Evolutionary conservation across 1,284 basidiomycete genomes (phyloP).

Genomic region (Naganishia sp.): DNA sequence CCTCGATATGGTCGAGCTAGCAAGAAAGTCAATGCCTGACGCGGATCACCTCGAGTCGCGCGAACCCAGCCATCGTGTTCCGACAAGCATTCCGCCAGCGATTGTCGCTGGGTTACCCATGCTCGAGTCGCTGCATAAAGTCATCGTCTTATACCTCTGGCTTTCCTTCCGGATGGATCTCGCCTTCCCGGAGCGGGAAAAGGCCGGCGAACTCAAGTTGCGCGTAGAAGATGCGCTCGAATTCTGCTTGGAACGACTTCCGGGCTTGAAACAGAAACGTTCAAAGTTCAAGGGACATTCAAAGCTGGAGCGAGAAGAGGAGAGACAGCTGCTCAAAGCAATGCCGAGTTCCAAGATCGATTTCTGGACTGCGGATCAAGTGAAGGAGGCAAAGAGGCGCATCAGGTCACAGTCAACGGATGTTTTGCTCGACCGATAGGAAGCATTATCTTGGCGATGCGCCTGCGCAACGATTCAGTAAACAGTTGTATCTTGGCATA

Average conservation of each 20-base stretch:
- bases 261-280: slow-evolving; percentile 42
- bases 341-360: slow-evolving; percentile 25
- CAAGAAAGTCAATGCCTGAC: slow-evolving; percentile 40
- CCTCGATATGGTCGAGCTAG: slow-evolving; percentile 57
- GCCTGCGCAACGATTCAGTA: background rate
- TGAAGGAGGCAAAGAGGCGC: slow-evolving; percentile 22
- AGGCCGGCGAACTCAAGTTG: slow-evolving; percentile 63
- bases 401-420: slow-evolving; percentile 23
- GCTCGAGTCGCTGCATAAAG: slow-evolving; percentile 81
- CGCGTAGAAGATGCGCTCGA: slow-evolving; percentile 71
- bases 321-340: slow-evolving; percentile 10
- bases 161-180: slow-evolving; percentile 74
- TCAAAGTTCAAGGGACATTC: slow-evolving; percentile 25
- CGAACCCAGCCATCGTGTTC: slow-evolving; percentile 14
- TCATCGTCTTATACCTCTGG: slow-evolving; percentile 86
- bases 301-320: slow-evolving; percentile 20
- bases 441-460: background rate
- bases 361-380: slow-evolving; percentile 20
- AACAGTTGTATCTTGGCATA: background rate
- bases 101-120: slow-evolving; percentile 47
- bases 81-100: slow-evolving; percentile 37
- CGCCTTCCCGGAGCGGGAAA: slow-evolving; percentile 65
- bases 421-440: slow-evolving; percentile 7
- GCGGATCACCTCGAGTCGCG: slow-evolving; percentile 17
- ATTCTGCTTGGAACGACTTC: slow-evolving; percentile 49